Conservation (phyloP, 805 yeast species). For the Teunomyces atbi region DNA sequence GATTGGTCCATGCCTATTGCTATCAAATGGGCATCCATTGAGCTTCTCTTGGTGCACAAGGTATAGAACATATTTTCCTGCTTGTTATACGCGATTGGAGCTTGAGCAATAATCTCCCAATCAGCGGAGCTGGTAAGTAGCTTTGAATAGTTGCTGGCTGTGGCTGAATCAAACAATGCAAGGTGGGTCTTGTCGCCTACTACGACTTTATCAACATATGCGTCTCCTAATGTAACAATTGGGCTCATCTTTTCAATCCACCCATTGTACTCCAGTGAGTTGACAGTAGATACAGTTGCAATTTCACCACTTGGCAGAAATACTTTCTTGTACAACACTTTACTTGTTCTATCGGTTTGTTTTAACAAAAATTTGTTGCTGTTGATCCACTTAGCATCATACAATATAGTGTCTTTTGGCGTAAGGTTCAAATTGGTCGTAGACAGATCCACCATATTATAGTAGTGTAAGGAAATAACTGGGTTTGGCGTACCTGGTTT, state of each 20-base stretch:
- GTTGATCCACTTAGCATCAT: constrained; percentile 22
- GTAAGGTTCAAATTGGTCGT: constrained; percentile 1
- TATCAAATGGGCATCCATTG: constrained; percentile 16
- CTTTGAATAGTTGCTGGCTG: constrained; percentile 11
- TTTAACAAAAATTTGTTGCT: constrained; percentile 14
- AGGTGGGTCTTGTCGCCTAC: constrained; percentile 15
- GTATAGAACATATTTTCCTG: constrained; percentile 15
- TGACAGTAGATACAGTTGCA: neutral
- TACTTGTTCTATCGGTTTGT: constrained; percentile 22
- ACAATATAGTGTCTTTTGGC: constrained; percentile 15
- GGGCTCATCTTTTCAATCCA: constrained; percentile 23
- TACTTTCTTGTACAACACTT: constrained; percentile 13
- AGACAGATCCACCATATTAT: neutral
- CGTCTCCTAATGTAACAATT: constrained; percentile 10
- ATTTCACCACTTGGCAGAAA: constrained; percentile 7
- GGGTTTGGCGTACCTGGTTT: constrained; percentile 84
- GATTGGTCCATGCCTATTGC: constrained; percentile 4
- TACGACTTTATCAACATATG: constrained; percentile 23
- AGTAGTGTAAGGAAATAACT: constrained; percentile 31
- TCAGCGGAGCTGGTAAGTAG: constrained; percentile 8
- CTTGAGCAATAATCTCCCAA: constrained; percentile 15
- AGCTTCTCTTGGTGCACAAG: constrained; percentile 13
- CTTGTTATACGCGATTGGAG: constrained; percentile 16
- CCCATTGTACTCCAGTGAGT: constrained; percentile 16
- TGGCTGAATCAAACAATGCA: constrained; percentile 18